Conservation (phyloP, 306 rosid species). For the Vigna nakashimae region DNA sequence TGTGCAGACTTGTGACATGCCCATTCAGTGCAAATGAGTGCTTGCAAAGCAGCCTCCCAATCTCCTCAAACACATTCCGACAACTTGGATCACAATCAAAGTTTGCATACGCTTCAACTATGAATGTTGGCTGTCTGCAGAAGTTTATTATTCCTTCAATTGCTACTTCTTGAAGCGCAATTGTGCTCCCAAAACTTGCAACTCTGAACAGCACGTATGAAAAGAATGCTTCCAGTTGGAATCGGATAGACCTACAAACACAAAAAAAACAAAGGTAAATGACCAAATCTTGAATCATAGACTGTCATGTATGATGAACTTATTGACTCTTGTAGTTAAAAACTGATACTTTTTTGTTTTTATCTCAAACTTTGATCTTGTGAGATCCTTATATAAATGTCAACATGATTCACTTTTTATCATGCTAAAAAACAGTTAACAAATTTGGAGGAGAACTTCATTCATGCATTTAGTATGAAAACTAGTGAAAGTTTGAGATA, state of each 20-base stretch:
- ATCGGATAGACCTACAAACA: constrained; percentile 65
- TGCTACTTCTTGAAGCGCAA: constrained; percentile 88
- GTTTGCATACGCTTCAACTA: constrained; percentile 69
- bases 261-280: constrained; percentile 8
- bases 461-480: too few relatives aligned
- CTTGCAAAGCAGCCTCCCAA: constrained; percentile 85
- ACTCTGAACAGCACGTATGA: constrained; percentile 63
- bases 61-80: constrained; percentile 71
- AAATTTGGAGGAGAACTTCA: too few relatives aligned
- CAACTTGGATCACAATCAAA: constrained; percentile 82
- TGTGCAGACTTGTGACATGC: constrained; percentile 62
- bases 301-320: neutral
- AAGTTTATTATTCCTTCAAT: constrained; percentile 84
- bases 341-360: too few relatives aligned
- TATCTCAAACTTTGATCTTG: too few relatives aligned
- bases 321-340: neutral
- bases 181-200: constrained; percentile 60
- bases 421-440: too few relatives aligned
- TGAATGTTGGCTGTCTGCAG: constrained; percentile 82
- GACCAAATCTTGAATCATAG: neutral
- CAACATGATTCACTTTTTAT: too few relatives aligned
- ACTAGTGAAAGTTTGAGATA: too few relatives aligned
- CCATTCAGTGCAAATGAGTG: constrained; percentile 63
- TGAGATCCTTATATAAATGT: too few relatives aligned
- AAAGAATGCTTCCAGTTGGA: constrained; percentile 86